Evolutionary conservation across 352 stramenopile genomes (phyloP), one percentile per base, ranked within the genome.

Genomic region (Phytophthora fragariaefolia): DNA sequence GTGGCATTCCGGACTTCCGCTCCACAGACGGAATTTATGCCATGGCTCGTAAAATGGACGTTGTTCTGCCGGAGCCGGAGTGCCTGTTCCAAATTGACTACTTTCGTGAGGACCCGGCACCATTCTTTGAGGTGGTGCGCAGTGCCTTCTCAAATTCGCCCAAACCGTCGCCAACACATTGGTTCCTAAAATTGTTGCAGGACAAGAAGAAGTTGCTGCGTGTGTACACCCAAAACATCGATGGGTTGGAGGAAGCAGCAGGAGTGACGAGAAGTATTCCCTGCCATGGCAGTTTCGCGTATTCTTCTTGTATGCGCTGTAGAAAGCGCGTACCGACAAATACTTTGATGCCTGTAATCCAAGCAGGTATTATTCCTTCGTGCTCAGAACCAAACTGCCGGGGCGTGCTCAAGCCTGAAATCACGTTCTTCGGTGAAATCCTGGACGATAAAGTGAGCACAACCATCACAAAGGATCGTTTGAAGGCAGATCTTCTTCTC

Each of bases 71-170:
- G 0, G 94, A 93, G 65, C 94, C 97, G 0, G 97, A 99, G 79
- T 96, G 96, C 50, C 74, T 99, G n/a, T 99, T 99, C 82, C 95
- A 99, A 77, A 95, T 99, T 20, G 95, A 99, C 63, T 98, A 97
- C 69, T 99, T 99, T 72, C 74, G 78, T 12, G 77, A 98, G 22
- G 87, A 99, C 72, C 97, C 97, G 20, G 71, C 80, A 52, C 97
- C 97, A 15, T 99, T 99, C 77, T 99, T 98, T 74, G 86, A 96
- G 51, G 95, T 99, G 54, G 96, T 97, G 27, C 85, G 82, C 34
- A 91, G 73, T 26, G 85, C 87, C 12, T 94, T 95, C 69, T 75
- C 80, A 4, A 57, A 80, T 57, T 85, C 77, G 13, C 81, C 96
- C 13, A 70, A 81, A 23, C 97, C 96, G 22, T 99, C 96, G 1